Evolutionary conservation across 2,329 filamentous ascomycete genomes (phyloP).

Genomic region (Xylariomycetidae sp.): DNA sequence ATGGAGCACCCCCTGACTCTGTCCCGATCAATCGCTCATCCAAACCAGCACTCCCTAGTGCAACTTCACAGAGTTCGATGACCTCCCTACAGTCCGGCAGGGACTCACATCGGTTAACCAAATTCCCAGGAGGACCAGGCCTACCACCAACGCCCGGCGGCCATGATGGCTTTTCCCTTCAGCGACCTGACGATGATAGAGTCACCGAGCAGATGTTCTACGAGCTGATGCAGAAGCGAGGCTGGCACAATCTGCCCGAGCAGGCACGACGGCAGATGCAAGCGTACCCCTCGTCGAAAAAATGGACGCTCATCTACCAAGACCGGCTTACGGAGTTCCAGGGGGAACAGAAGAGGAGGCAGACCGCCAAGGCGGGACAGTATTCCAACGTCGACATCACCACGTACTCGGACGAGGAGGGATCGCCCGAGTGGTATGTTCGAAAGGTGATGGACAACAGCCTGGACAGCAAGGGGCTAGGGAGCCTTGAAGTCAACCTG

Average conservation of each 20-base stretch:
- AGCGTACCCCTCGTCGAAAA: conserved; percentile 89
- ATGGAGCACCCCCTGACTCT: conserved; percentile 39
- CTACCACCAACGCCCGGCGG: conserved; percentile 26
- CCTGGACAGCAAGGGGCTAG: conserved; percentile 85
- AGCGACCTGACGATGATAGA: conserved; percentile 73
- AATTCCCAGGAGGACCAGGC: conserved; percentile 38
- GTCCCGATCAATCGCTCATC: conserved; percentile 40
- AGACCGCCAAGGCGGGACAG: conserved; percentile 67
- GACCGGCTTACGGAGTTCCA: conserved; percentile 91
- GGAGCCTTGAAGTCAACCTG: conserved; percentile 89
- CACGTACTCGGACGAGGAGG: conserved; percentile 84
- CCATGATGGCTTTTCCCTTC: conserved; percentile 56
- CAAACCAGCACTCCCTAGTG: conserved; percentile 46
- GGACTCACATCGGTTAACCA: conserved; percentile 55
- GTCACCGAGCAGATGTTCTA: conserved; percentile 89
- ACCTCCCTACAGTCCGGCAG: conserved; percentile 43
- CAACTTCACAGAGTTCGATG: conserved; percentile 53
- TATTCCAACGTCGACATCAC: conserved; percentile 67
- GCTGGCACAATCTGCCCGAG: conserved; percentile 95
- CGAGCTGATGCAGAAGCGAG: conserved; percentile 93
- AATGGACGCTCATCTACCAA: conserved; percentile 96
- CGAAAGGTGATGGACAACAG: conserved; percentile 94
- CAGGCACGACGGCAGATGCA: conserved; percentile 94
- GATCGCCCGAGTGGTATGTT: conserved; percentile 97
- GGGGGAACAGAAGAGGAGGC: conserved; percentile 84